These are phyloP conservation scores for Raffaelea deltoideospora DNA, from an alignment of 2,329 filamentous ascomycete genomes.

Conservation along the genomic window DNA sequence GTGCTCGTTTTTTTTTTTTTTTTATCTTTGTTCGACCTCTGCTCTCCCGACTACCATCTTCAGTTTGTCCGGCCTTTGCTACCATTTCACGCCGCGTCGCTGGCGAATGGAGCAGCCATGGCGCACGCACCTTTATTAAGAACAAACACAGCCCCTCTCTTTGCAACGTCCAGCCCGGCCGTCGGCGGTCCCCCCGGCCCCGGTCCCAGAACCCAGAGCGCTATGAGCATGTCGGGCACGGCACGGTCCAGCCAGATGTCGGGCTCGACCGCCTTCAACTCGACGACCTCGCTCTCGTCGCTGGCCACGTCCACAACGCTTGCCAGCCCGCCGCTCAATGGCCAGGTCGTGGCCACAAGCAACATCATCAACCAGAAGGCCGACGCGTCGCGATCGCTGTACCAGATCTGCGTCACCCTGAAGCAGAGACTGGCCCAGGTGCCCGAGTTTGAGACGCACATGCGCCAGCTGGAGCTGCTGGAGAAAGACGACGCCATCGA, in stretches of 20 bases:
- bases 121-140: conserved; percentile 43
- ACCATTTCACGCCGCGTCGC: not conserved
- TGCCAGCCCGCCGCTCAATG: conserved; percentile 28
- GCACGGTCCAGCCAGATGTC: conserved; percentile 45
- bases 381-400: conserved; percentile 80
- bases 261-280: conserved; percentile 40
- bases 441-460: conserved; percentile 62
- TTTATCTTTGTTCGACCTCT: not conserved
- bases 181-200: conserved; percentile 26
- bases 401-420: conserved; percentile 83
- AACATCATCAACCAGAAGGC: conserved; percentile 98
- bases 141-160: conserved; percentile 43
- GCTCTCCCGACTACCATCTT: too few species aligned
- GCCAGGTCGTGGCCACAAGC: conserved; percentile 59
- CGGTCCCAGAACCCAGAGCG: conserved; percentile 28
- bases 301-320: conserved; percentile 28
- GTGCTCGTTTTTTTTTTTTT: not conserved
- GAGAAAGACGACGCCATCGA: conserved; percentile 44
- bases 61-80: too few species aligned
- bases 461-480: conserved; percentile 56
- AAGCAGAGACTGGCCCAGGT: conserved; percentile 71
- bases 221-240: conserved; percentile 33
- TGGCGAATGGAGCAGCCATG: conserved; percentile 35
- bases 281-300: conserved; percentile 35
- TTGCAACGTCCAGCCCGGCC: conserved; percentile 25